A percentile compares a stretch with the other conserved stretches of the same genome.
phyloP scores from a whole-genome alignment of 768 basidiomycete species.

The Mycena haematopus region DNA sequence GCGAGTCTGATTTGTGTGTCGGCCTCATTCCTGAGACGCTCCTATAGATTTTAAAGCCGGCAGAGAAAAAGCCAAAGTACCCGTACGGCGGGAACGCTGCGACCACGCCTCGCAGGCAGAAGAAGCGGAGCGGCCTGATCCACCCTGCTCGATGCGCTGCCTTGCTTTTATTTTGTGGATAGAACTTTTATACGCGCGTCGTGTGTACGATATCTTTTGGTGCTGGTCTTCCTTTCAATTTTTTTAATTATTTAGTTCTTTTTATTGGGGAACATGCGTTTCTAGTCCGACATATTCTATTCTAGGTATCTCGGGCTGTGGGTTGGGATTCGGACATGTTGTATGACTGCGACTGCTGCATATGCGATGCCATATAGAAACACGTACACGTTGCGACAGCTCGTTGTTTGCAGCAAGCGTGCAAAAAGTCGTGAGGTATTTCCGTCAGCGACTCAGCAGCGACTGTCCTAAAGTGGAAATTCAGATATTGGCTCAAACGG shows the following conservation, averaged over 20 bases:
- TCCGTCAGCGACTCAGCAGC: too few relatives aligned
- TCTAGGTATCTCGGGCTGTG: too few relatives aligned
- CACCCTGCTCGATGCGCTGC: too few relatives aligned
- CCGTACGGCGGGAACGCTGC: conserved; percentile 62
- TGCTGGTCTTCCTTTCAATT: too few relatives aligned
- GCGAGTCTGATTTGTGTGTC: background rate
- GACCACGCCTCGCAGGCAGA: conserved; percentile 48
- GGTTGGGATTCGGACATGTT: conserved; percentile 18
- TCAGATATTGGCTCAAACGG: too few relatives aligned
- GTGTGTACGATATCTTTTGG: conserved; percentile 21
- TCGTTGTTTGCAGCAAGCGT: background rate
- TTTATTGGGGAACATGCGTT: conserved; percentile 19
- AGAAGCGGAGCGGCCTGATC: conserved; percentile 10
- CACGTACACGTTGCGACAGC: too few relatives aligned
- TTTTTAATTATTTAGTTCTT: conserved; percentile 15
- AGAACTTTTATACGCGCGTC: background rate
- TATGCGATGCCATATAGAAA: background rate
- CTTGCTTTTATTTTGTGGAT: background rate
- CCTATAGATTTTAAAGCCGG: conserved; percentile 95
- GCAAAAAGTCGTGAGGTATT: too few relatives aligned
- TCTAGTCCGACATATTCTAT: background rate
- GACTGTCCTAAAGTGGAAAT: too few relatives aligned
- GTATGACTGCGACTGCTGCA: conserved; percentile 6
- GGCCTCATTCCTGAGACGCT: background rate
- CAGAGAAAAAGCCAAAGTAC: conserved; percentile 97